phyloP scores from a whole-genome alignment of 805 yeast genomes.

The Wickerhamiella sorbophila region DNA sequence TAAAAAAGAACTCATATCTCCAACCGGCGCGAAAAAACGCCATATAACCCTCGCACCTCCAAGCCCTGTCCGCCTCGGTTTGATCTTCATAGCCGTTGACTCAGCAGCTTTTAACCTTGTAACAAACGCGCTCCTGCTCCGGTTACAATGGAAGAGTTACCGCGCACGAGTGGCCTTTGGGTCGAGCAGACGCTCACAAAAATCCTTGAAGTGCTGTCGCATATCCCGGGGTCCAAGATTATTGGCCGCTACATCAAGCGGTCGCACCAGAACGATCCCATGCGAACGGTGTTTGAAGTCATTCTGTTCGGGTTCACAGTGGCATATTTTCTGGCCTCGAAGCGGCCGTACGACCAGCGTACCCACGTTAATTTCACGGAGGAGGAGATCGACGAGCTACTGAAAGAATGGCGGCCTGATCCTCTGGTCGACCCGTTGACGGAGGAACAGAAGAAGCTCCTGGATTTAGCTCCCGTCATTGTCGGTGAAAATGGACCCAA shows the following conservation, averaged over 20 bases:
- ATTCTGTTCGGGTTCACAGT: constrained; percentile 67
- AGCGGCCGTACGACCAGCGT: constrained; percentile 59
- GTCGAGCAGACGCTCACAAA: constrained; percentile 15
- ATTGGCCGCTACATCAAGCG: constrained; percentile 53
- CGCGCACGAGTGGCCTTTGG: constrained; percentile 13
- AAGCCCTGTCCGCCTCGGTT: too few relatives aligned
- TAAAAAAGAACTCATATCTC: too few relatives aligned
- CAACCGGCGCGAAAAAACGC: too few relatives aligned
- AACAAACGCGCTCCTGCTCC: constrained; percentile 7
- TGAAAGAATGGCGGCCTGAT: constrained; percentile 87
- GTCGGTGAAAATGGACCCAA: constrained; percentile 37
- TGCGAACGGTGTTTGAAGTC: constrained; percentile 71
- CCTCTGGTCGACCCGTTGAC: constrained; percentile 49
- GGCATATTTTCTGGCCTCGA: constrained; percentile 65
- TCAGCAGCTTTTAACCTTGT: too few relatives aligned
- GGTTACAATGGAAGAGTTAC: constrained; percentile 13
- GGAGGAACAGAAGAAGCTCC: constrained; percentile 35
- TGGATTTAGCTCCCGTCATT: constrained; percentile 49
- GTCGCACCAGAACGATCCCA: constrained; percentile 87
- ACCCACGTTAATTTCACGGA: constrained; percentile 41
- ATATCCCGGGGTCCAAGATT: constrained; percentile 29
- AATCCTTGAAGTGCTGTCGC: constrained; percentile 10
- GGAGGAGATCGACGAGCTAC: constrained; percentile 63
- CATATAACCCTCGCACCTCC: too few relatives aligned
- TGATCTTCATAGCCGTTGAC: too few relatives aligned